phyloP scores from a whole-genome alignment of 2,329 filamentous ascomycete species.

The Myriosclerotinia scirpicola region DNA sequence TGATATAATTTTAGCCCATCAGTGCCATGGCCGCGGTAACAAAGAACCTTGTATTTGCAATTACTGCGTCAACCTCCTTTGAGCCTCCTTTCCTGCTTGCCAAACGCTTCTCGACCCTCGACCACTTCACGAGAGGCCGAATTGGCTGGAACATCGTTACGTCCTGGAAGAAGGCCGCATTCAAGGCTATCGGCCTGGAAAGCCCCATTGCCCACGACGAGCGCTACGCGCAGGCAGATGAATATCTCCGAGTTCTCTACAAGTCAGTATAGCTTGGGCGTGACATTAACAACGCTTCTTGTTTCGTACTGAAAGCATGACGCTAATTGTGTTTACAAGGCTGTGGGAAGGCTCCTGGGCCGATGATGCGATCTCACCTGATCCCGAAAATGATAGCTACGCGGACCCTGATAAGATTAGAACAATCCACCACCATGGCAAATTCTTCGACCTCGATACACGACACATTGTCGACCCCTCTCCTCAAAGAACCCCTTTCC shows the following conservation, averaged over 20 bases:
- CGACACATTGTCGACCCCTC: slow-evolving; percentile 65
- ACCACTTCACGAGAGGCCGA: slow-evolving; percentile 64
- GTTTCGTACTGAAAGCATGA: neutral
- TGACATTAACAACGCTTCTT: slow-evolving; percentile 47
- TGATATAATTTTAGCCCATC: slow-evolving; percentile 48
- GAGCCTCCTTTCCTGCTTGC: slow-evolving; percentile 68
- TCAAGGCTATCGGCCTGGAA: slow-evolving; percentile 61
- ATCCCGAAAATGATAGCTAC: slow-evolving; percentile 27
- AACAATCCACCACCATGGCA: slow-evolving; percentile 63
- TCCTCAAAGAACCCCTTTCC: slow-evolving; percentile 66
- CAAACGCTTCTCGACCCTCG: slow-evolving; percentile 62
- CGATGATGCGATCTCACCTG: slow-evolving; percentile 37
- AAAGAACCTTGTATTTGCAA: slow-evolving; percentile 63
- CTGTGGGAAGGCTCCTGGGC: neutral
- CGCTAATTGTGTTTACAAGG: neutral
- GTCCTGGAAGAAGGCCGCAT: slow-evolving; percentile 60
- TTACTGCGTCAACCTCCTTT: slow-evolving; percentile 64
- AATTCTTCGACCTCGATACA: slow-evolving; percentile 61
- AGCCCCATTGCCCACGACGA: slow-evolving; percentile 62
- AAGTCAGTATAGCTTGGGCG: slow-evolving; percentile 70
- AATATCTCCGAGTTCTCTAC: slow-evolving; percentile 63
- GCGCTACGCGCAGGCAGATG: slow-evolving; percentile 62
- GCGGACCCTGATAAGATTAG: slow-evolving; percentile 61
- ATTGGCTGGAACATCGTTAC: slow-evolving; percentile 68
- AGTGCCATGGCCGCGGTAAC: slow-evolving; percentile 69